phyloP scores from a whole-genome alignment of 495 filamentous ascomycete species.

The Aspergillus indologenus region DNA sequence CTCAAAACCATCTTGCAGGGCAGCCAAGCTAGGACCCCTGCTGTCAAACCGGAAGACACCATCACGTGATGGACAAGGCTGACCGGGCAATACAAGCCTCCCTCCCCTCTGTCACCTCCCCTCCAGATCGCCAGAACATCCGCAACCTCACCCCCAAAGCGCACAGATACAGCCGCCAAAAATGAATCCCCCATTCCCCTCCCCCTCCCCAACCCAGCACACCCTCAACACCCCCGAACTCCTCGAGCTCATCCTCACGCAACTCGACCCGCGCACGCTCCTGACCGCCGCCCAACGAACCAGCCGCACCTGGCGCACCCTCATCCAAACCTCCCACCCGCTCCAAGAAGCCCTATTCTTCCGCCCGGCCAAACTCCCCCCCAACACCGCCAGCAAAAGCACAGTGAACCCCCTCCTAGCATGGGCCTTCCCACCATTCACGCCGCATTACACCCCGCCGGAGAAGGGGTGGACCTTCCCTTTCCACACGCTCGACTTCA shows the following conservation, averaged over 20 bases:
- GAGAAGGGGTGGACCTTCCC: too few relatives aligned
- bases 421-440: not conserved
- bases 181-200: too few relatives aligned
- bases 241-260: slow-evolving; percentile 10
- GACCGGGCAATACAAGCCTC: too few relatives aligned
- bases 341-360: slow-evolving; percentile 11
- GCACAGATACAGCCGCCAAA: too few relatives aligned
- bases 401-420: not conserved
- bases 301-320: slow-evolving; percentile 1
- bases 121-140: too few relatives aligned
- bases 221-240: slow-evolving; percentile 13
- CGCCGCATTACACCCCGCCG: too few relatives aligned
- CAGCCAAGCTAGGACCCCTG: too few relatives aligned
- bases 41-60: too few relatives aligned
- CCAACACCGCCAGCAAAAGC: not conserved
- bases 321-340: not conserved
- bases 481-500: not conserved
- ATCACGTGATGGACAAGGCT: too few relatives aligned
- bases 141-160: too few relatives aligned
- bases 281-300: slow-evolving; percentile 12
- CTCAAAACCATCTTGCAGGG: too few relatives aligned
- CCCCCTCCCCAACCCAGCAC: not conserved
- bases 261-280: slow-evolving; percentile 2
- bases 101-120: too few relatives aligned
- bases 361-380: not conserved